Percentiles rank a stretch among this genome's conserved stretches.
Conservation (phyloP, 306 rosid genomes). For the Biancaea sappan region DNA sequence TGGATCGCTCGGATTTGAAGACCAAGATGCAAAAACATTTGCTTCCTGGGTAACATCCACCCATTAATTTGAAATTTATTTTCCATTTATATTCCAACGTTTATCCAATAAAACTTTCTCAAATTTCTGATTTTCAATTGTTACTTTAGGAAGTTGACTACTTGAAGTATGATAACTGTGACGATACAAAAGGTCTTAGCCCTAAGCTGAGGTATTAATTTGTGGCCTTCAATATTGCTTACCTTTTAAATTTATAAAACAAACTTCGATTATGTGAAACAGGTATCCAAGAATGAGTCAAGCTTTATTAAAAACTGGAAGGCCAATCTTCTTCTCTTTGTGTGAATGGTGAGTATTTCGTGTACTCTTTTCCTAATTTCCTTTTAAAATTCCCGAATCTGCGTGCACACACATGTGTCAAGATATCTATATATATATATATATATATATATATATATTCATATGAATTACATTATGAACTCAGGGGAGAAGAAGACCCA, state of each 20-base stretch:
- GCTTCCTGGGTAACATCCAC: constrained; percentile 69
- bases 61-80: not conserved
- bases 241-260: too few relatives aligned
- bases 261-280: not conserved
- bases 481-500: constrained; percentile 44
- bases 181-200: constrained; percentile 38
- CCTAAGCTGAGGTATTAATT: constrained; percentile 48
- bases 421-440: not conserved
- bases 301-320: constrained; percentile 52
- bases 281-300: constrained; percentile 67
- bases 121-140: not conserved
- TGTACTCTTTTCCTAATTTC: not conserved
- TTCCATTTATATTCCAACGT: not conserved
- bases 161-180: constrained; percentile 74
- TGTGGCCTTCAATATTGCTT: not conserved
- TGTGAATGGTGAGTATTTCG: constrained; percentile 64
- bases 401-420: too few relatives aligned
- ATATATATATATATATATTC: too few relatives aligned
- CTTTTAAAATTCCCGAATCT: too few relatives aligned
- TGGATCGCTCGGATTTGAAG: constrained; percentile 67
- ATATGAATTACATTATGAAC: not conserved
- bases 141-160: constrained; percentile 57
- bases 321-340: constrained; percentile 58
- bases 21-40: constrained; percentile 69
- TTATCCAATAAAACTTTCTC: not conserved